Evolutionary conservation across 345 rosid species (phyloP), one percentile per base, ranked within the genome.

Genomic region (Hypericum perforatum): DNA sequence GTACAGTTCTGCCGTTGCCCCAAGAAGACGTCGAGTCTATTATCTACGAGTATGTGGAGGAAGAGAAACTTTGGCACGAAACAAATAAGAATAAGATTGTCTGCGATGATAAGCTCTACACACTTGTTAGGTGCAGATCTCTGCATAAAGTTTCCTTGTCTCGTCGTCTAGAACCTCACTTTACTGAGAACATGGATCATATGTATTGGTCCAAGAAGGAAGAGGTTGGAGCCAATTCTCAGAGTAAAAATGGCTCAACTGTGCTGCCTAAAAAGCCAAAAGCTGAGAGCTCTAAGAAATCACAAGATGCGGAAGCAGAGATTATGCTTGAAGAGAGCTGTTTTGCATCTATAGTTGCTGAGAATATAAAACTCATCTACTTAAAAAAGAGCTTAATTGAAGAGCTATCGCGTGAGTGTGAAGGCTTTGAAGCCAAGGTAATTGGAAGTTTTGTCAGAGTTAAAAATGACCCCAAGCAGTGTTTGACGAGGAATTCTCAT

Each of bases 361-460:
- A 81, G 9, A 81, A 81, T 32, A 63, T 81, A 22, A 78, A 74
- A 62, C 76, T 51, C 65, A 73, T 78, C 54, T 78, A 81, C 73
- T 59, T 81, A 40, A 71, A 80, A 53, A 81, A 50, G 60, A 65
- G 79, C 74, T 68, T 81, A 41, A 56, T 78, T 43, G 43, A 60
- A 59, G 70, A 69, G 64, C 41, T 81, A 13, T 11, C 43, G 52
- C 67, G 64, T 58, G 73, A 76, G 41, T 45, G 53, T 5, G 73
- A 65, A 15, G 54, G 48, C 7, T 67, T 70, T 49, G 74, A 46
- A 51, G 63, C 45, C n/a, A 78, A 81, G 63, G 68, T 78, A 38
- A 59, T 76, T 42, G 84, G 82, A 60, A 62, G 78, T 66, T 81
- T 78, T 67, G 78, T 81, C 67, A 78, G 72, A 71, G 76, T 81